Conservation (phyloP, 257 asterid genomes). For the Solanum chiquidenum region DNA sequence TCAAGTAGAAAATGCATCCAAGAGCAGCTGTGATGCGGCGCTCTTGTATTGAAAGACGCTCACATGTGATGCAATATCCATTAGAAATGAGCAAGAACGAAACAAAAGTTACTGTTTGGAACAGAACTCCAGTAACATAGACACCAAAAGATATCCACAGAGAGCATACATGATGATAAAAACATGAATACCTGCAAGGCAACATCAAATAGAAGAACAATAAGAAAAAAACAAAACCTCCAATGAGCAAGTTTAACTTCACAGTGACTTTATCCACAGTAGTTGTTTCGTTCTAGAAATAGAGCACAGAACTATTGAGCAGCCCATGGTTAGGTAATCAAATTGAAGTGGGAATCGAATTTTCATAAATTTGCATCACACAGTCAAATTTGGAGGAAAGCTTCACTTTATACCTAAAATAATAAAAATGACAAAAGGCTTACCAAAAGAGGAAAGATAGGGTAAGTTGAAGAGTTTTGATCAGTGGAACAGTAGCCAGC, state of each 20-base stretch:
- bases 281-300: background rate
- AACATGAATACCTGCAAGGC: constrained; percentile 65
- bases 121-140: constrained; percentile 62
- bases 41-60: constrained; percentile 54
- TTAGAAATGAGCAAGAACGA: constrained; percentile 69
- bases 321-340: background rate
- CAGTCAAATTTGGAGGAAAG: background rate
- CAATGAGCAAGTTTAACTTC: background rate
- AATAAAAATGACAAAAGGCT: background rate
- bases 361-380: background rate
- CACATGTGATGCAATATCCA: constrained; percentile 77
- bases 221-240: background rate
- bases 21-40: constrained; percentile 54
- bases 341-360: background rate
- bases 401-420: background rate
- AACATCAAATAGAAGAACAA: background rate
- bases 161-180: constrained; percentile 48
- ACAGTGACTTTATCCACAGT: background rate
- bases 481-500: constrained; percentile 71
- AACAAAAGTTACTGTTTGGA: constrained; percentile 52
- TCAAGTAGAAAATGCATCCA: constrained; percentile 60
- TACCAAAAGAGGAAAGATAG: constrained; percentile 86
- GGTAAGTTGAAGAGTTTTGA: constrained; percentile 64
- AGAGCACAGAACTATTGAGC: background rate
- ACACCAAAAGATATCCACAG: constrained; percentile 92